A percentile compares a stretch with the other conserved stretches of the same genome.
phyloP scores from a whole-genome alignment of 2,329 filamentous ascomycete genomes.

The Ustulina deusta region DNA sequence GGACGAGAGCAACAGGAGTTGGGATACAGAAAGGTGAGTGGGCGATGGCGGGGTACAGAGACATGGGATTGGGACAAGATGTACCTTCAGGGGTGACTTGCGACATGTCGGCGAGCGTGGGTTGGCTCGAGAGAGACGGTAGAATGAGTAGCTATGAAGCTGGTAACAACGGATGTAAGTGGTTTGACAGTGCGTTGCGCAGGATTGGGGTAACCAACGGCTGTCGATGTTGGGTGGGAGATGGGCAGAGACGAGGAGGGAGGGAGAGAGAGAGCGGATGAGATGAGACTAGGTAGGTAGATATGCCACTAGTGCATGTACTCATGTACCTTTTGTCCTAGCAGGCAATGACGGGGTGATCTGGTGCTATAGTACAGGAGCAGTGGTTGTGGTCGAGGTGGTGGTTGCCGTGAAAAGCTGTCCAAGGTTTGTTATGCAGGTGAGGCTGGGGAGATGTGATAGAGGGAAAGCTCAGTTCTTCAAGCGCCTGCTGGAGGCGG shows the following conservation, averaged over 20 bases:
- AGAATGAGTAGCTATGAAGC: constrained; percentile 8
- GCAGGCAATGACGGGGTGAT: neutral
- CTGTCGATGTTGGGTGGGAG: neutral
- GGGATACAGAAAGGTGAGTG: neutral
- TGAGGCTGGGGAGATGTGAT: constrained; percentile 34
- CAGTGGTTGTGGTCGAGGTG: neutral
- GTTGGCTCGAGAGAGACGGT: constrained; percentile 4
- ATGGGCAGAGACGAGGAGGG: neutral
- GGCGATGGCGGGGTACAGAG: constrained; percentile 27
- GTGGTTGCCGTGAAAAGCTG: constrained; percentile 7
- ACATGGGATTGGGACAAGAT: constrained; percentile 28
- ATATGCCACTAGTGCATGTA: constrained; percentile 10
- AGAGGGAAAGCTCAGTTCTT: constrained; percentile 1
- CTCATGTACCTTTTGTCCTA: constrained; percentile 4
- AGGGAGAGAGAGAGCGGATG: neutral
- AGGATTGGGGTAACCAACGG: constrained; percentile 26
- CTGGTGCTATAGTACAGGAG: no score
- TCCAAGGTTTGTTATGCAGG: constrained; percentile 14
- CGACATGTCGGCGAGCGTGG: constrained; percentile 44
- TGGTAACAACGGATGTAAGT: constrained; percentile 24
- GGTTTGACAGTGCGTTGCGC: constrained; percentile 7
- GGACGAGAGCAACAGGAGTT: neutral
- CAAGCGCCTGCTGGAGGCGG: constrained; percentile 17
- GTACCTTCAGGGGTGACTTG: constrained; percentile 56
- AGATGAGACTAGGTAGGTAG: neutral